Evolutionary conservation across 139 green algal genomes (phyloP).

Genomic region (Yamagishiella unicocca): DNA sequence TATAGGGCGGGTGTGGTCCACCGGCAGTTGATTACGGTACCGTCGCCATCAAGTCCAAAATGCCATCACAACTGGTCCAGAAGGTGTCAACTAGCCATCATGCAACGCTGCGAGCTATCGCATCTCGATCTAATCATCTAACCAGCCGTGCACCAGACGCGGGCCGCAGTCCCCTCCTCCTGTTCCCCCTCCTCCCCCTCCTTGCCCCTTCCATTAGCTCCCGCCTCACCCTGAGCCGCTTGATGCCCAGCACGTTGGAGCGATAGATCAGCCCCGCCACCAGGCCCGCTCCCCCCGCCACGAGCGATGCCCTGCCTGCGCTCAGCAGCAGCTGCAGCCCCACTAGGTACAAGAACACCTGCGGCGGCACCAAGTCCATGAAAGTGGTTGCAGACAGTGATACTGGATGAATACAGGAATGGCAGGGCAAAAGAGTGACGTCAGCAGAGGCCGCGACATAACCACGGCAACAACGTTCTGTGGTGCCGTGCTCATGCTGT

Average conservation of each 20-base stretch:
- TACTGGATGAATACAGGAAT: no score
- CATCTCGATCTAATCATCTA: no score
- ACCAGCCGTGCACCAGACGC: no score
- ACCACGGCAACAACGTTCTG: no score
- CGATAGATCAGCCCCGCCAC: slow-evolving; percentile 73
- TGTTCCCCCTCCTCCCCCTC: not conserved
- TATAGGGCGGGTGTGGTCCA: not conserved
- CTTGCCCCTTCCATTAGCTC: not conserved
- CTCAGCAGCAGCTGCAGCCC: slow-evolving; percentile 77
- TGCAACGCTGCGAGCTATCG: no score
- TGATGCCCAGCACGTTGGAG: slow-evolving; percentile 62
- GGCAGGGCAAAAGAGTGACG: no score
- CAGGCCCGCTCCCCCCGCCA: slow-evolving; percentile 50
- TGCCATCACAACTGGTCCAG: not conserved
- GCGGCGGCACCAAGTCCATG: not conserved
- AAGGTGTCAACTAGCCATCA: no score
- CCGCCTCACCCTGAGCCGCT: slow-evolving; percentile 5
- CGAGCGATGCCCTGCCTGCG: slow-evolving; percentile 36
- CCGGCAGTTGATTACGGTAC: not conserved
- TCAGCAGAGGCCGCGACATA: no score
- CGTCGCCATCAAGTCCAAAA: not conserved
- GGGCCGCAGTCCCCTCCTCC: not conserved
- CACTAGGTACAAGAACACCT: slow-evolving; percentile 65
- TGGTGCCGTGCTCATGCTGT: no score
- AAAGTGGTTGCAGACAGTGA: no score